Base-by-base conservation (phyloP, 148 eudicot species). In the Cornus suecica region DNA sequence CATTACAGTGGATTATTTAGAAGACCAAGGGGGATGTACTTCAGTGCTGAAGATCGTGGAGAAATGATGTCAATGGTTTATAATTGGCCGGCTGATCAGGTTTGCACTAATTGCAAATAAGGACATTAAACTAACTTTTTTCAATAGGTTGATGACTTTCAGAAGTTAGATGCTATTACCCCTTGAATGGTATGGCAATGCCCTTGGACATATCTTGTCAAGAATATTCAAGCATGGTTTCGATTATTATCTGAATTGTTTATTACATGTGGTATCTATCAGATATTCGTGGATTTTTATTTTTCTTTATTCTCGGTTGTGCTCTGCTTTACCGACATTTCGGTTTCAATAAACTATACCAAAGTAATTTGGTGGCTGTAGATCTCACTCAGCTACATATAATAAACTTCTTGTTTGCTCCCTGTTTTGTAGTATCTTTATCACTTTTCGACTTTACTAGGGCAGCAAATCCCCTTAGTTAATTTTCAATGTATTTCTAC, bases 11-110 rank as follows among this genome's bases (percentile, higher is more conserved):
- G 99, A 62, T 82, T 95, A 65, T 95, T 90, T 74, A 89, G 99
- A 89, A 87, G 99, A 83, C 99, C 99, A 13, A 86, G 99, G 76
- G 99, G 99, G 62, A 95, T 95, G 97, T 95, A 92, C 71, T 95
- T 95, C 70, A 89, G 99, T 80, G 88, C 96, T 68, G 91, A 81
- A 61, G 99, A 95, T 84, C 92, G 99, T 82, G 99, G 99, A 75
- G 99, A 95, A 80, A 95, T 95, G 99, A 95, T 95, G 97, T 95
- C 99, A 70, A 95, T 95, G 99, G 97, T 91, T 77, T 92, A 95
- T 82, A 95, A 95, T 83, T 95, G 99, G 99, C 99, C 99, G 63
- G 90, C 99, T 76, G 99, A 95, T 54, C 94, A 95, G 94, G 99
- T 92, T 71, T 62, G 74, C 71, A 1, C 10, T 63, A 45, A 10